phyloP scores from a whole-genome alignment of 257 asterid genomes.

The Perilla frutescens region DNA sequence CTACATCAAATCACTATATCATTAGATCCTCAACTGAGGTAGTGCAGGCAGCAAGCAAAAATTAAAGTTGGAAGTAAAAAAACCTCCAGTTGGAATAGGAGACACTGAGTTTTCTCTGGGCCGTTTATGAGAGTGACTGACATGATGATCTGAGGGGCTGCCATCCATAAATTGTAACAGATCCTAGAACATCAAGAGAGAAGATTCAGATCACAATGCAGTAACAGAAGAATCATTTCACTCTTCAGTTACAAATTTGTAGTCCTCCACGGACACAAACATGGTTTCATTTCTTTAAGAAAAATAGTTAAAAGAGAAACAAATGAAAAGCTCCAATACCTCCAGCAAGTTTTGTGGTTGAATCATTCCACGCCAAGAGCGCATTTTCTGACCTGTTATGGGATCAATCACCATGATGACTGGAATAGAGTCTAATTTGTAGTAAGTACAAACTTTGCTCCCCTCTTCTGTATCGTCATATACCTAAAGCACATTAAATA shows the following conservation, averaged over 20 bases:
- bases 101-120: slow-evolving; percentile 76
- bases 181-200: slow-evolving; percentile 60
- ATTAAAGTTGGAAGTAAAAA: not conserved
- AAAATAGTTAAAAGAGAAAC: slow-evolving; percentile 5
- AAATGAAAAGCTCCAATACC: slow-evolving; percentile 52
- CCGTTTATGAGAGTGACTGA: slow-evolving; percentile 75
- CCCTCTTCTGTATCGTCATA: slow-evolving; percentile 96
- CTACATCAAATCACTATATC: not conserved
- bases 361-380: slow-evolving; percentile 94
- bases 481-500: slow-evolving; percentile 49
- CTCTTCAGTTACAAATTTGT: not conserved
- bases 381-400: slow-evolving; percentile 94
- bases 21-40: not conserved
- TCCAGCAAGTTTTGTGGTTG: slow-evolving; percentile 90
- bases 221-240: not conserved
- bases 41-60: not conserved
- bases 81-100: slow-evolving; percentile 49
- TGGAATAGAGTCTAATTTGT: slow-evolving; percentile 81
- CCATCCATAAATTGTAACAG: slow-evolving; percentile 87
- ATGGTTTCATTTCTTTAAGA: not conserved
- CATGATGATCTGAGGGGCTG: slow-evolving; percentile 84
- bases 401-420: slow-evolving; percentile 88
- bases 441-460: slow-evolving; percentile 91
- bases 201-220: slow-evolving; percentile 26
- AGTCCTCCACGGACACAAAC: slow-evolving; percentile 21